Percentiles rank a stretch among this genome's conserved stretches.
Evolutionary conservation across 1,284 basidiomycete genomes (phyloP).

Genomic region (Flammula alnicola): DNA sequence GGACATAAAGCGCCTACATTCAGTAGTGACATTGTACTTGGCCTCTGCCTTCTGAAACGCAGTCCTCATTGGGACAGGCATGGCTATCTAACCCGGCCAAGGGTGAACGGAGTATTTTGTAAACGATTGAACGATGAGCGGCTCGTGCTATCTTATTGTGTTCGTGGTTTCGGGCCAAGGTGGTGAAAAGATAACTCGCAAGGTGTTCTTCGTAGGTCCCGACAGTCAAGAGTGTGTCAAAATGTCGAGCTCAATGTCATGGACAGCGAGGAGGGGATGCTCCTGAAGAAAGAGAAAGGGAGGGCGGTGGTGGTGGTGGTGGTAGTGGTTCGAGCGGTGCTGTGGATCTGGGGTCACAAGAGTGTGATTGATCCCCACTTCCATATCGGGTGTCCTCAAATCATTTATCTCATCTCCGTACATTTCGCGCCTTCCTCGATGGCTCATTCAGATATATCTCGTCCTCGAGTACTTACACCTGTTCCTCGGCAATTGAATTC

Average conservation of each 20-base stretch:
- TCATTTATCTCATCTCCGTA: conserved; percentile 29
- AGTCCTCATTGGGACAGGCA: conserved; percentile 38
- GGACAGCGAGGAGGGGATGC: conserved; percentile 6
- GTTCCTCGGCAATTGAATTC: too few species aligned
- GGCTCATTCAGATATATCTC: too few species aligned
- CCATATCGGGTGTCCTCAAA: conserved; percentile 20
- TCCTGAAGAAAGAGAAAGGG: conserved; percentile 2
- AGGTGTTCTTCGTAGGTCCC: neutral
- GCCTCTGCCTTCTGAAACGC: conserved; percentile 57
- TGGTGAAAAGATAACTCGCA: neutral
- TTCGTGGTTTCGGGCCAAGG: too few species aligned
- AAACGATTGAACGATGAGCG: conserved; percentile 1
- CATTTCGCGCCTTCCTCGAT: conserved; percentile 25
- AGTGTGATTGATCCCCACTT: conserved; percentile 19
- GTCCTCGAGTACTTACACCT: too few species aligned
- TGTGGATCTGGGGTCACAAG: conserved; percentile 24
- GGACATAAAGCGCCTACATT: conserved; percentile 54
- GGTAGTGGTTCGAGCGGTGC: conserved; percentile 17
- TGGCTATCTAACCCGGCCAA: conserved; percentile 18
- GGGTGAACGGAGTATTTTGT: conserved; percentile 7
- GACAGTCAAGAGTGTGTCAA: neutral
- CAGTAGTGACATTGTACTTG: conserved; percentile 80
- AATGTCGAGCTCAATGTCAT: neutral
- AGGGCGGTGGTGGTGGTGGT: conserved; percentile 19
- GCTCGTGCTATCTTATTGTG: conserved; percentile 1